These are phyloP conservation scores for Rhexocercosporidium sp. DNA, from an alignment of 2,329 filamentous ascomycete genomes.

Conservation along the genomic window DNA sequence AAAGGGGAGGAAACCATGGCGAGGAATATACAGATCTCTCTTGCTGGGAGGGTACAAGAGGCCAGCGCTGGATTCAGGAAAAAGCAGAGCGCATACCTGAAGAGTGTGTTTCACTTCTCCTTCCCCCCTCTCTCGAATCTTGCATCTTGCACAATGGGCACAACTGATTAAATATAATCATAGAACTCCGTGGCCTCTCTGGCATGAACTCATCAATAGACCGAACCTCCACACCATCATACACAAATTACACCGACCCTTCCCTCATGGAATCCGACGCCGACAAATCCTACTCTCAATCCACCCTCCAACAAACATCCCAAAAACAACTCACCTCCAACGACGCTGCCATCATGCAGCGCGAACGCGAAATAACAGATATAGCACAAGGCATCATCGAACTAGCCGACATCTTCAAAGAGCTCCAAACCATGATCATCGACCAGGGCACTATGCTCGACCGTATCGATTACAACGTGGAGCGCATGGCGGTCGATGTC, in stretches of 20 bases:
- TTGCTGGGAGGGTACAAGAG: constrained; percentile 88
- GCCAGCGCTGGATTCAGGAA: constrained; percentile 92
- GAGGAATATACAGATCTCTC: constrained; percentile 89
- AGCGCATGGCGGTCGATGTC: constrained; percentile 91
- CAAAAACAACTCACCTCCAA: constrained; percentile 73
- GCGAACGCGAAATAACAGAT: constrained; percentile 95
- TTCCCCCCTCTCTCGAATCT: neutral
- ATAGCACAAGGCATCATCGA: constrained; percentile 99
- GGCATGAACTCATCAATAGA: constrained; percentile 62
- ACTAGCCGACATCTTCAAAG: constrained; percentile 93
- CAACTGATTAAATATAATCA: constrained; percentile 31
- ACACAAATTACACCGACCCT: constrained; percentile 74
- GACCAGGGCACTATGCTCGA: constrained; percentile 91
- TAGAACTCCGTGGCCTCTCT: constrained; percentile 77
- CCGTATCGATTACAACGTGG: constrained; percentile 97
- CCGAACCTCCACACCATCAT: constrained; percentile 56
- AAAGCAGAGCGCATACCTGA: constrained; percentile 95
- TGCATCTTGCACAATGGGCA: neutral
- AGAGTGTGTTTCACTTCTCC: constrained; percentile 67
- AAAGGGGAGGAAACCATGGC: constrained; percentile 94
- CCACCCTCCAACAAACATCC: constrained; percentile 77
- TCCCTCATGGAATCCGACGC: constrained; percentile 92
- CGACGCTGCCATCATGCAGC: constrained; percentile 84
- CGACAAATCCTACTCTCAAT: constrained; percentile 90
- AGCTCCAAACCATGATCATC: constrained; percentile 94